Evolutionary conservation across 176 grass and related monocot species (phyloP), one percentile per base, ranked within the genome.

Genomic region (Aegilops longissima): DNA sequence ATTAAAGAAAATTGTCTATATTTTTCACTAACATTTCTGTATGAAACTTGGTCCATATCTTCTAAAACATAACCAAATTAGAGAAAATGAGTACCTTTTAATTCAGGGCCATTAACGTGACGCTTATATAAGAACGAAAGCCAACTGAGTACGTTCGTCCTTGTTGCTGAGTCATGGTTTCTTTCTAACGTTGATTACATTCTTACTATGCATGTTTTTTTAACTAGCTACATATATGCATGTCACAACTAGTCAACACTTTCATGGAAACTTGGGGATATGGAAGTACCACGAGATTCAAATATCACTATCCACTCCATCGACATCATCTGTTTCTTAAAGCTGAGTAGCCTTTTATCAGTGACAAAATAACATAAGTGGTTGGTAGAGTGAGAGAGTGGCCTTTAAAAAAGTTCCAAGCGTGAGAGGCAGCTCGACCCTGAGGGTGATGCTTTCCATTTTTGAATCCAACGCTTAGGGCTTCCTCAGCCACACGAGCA

Each of bases 381-480:
- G 82, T 88, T 82, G 86, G 90, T 87, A 84, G 81, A 62, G 35
- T 65, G 72, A 58, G 54, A 52, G 64, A 78, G 51, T 78, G 83
- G 44, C 78, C 27, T 76, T 80, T 80, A 27, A 80, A 79, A 79
- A 82, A 85, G 72, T 49, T 49, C 27, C 6, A 14, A 29, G 24
- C 54, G 54, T 75, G 72, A 17, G 24, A 3, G 31, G 71, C 70
- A 73, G 12, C 71, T 74, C 54, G 63, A 82, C 42, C 12, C 86
- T 34, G 71, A 88, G 51, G 33, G 29, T 3, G 38, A 77, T 70
- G 39, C 64, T 70, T 88, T 84, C 49, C 39, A 63, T 82, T 78
- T 88, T 38, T 12, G 70, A 81, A 82, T 82, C 72, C 63, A 77
- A 82, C 24, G 33, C 61, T 31, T 66, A 71, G n/a, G 38, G 38